phyloP scores from a whole-genome alignment of 768 basidiomycete genomes.

The Dendrothele bispora region DNA sequence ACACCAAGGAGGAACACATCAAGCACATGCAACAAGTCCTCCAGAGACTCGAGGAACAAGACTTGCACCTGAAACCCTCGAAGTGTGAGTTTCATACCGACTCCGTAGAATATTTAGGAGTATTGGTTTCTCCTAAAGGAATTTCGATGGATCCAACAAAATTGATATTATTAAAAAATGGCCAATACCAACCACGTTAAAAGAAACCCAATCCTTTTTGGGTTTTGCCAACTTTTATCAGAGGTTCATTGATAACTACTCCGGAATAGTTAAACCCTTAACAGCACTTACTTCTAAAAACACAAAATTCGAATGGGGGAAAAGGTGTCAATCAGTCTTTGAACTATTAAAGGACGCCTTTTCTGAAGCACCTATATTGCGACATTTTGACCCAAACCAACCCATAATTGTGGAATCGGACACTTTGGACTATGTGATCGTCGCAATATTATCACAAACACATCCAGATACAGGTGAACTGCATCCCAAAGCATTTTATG shows the following conservation, averaged over 20 bases:
- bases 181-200: not conserved
- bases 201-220: not conserved
- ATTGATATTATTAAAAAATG: not conserved
- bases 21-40: constrained; percentile 15
- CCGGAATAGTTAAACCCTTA: constrained; percentile 1
- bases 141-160: not conserved
- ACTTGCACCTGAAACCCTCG: constrained; percentile 22
- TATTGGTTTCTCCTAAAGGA: not conserved
- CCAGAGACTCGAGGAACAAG: constrained; percentile 13
- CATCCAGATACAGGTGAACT: constrained; percentile 3
- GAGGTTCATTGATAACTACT: not conserved
- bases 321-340: constrained; percentile 8
- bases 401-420: constrained; percentile 12
- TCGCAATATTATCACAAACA: constrained; percentile 8
- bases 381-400: constrained; percentile 5
- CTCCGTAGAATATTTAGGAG: constrained; percentile 17
- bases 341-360: constrained; percentile 14
- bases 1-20: constrained; percentile 10
- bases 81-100: constrained; percentile 20
- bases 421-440: constrained; percentile 15
- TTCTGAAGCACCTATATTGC: constrained; percentile 11
- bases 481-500: constrained; percentile 24
- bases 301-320: not conserved
- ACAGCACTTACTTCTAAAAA: not conserved
- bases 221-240: not conserved